phyloP scores from a whole-genome alignment of 805 yeast genomes.

The Torulaspora microellipsoides region DNA sequence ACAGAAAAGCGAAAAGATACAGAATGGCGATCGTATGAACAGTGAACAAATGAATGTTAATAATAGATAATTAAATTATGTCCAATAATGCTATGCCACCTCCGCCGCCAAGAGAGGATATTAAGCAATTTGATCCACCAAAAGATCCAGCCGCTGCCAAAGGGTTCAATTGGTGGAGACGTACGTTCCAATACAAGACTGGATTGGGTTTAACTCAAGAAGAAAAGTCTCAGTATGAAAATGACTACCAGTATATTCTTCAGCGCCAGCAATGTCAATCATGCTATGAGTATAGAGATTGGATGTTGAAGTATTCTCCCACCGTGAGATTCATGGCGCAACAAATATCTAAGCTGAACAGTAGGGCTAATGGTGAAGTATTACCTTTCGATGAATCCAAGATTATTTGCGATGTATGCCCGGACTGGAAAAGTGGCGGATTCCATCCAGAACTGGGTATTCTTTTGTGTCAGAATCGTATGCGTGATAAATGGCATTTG shows the following conservation, averaged over 20 bases:
- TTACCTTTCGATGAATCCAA: slow-evolving; percentile 29
- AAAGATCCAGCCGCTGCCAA: slow-evolving; percentile 15
- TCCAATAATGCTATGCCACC: slow-evolving; percentile 3
- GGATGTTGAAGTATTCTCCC: slow-evolving; percentile 79
- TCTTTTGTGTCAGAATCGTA: slow-evolving; percentile 78
- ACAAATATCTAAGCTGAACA: slow-evolving; percentile 60
- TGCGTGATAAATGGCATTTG: slow-evolving; percentile 67
- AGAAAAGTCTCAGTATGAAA: slow-evolving; percentile 54
- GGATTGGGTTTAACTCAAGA: slow-evolving; percentile 57
- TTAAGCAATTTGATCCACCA: slow-evolving; percentile 20
- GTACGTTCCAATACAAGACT: slow-evolving; percentile 64
- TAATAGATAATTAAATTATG: neutral
- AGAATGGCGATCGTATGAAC: too few species aligned
- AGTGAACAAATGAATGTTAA: too few species aligned
- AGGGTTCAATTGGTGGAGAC: slow-evolving; percentile 80
- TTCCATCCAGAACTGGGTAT: slow-evolving; percentile 88
- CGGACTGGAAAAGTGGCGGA: slow-evolving; percentile 83
- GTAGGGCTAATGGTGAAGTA: slow-evolving; percentile 11
- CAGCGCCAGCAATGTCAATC: slow-evolving; percentile 52
- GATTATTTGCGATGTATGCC: slow-evolving; percentile 75
- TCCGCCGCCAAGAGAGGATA: slow-evolving; percentile 18
- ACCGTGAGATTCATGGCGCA: slow-evolving; percentile 82
- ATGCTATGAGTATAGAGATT: slow-evolving; percentile 74
- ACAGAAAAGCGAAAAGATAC: too few species aligned
- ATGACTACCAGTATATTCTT: slow-evolving; percentile 44